A percentile compares a stretch with the other conserved stretches of the same genome.
These are phyloP conservation scores for Pseudogymnoascus destructans DNA, from an alignment of 2,329 filamentous ascomycete species.

Conservation along the genomic window DNA sequence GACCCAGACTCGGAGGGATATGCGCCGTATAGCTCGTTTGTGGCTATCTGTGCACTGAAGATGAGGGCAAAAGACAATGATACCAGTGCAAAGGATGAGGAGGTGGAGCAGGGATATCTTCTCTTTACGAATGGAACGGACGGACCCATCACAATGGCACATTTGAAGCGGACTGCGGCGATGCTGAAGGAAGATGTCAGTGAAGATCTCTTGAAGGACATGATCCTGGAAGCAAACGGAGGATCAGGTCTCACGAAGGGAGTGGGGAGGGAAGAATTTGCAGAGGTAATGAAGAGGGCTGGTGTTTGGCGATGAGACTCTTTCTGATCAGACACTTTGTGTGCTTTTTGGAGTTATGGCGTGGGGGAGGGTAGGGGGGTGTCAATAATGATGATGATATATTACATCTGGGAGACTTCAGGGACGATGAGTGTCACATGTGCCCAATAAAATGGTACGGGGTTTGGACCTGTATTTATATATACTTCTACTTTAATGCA, in stretches of 20 bases:
- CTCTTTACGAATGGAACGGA: constrained; percentile 56
- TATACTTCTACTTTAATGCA: constrained; percentile 5
- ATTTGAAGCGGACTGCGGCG: constrained; percentile 66
- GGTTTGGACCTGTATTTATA: neutral
- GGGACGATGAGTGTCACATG: constrained; percentile 6
- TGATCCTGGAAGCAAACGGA: constrained; percentile 89
- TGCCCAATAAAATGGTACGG: neutral
- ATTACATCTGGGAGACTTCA: neutral
- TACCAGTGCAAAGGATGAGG: constrained; percentile 42
- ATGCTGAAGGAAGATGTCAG: constrained; percentile 73
- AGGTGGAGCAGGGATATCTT: constrained; percentile 69
- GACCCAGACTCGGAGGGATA: constrained; percentile 73
- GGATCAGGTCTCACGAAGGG: constrained; percentile 57
- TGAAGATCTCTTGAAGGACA: constrained; percentile 76
- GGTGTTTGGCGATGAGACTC: constrained; percentile 21
- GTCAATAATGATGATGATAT: constrained; percentile 2
- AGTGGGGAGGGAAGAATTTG: constrained; percentile 46
- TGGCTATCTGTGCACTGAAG: constrained; percentile 80
- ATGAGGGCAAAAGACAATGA: constrained; percentile 47
- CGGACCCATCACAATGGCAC: constrained; percentile 62
- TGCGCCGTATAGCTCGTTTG: constrained; percentile 67
- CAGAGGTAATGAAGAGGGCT: constrained; percentile 23
- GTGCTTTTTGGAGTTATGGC: constrained; percentile 8
- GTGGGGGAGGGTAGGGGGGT: neutral
- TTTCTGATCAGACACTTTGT: neutral